Evolutionary conservation across 108 stramenopile genomes (phyloP).

Genomic region (Discostella pseudostelligera): DNA sequence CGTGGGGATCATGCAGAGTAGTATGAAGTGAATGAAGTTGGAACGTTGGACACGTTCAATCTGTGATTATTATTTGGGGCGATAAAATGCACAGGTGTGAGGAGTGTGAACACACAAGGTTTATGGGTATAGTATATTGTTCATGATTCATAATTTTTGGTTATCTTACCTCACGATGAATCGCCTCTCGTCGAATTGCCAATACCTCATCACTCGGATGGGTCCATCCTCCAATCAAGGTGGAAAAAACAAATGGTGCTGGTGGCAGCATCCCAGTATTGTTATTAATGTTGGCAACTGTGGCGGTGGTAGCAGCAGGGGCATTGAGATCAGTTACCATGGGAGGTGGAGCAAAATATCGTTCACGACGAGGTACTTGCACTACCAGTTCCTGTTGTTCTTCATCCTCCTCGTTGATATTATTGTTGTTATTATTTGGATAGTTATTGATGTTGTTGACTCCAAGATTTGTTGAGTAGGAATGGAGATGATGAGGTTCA

Average conservation of each 20-base stretch:
- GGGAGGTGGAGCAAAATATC: background rate
- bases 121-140: no score
- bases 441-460: no score
- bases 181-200: slow-evolving; percentile 25
- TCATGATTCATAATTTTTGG: no score
- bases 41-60: slow-evolving; percentile 73
- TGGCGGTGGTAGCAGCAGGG: background rate
- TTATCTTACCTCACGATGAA: slow-evolving; percentile 21
- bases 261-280: background rate
- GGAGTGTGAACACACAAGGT: no score
- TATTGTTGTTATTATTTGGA: background rate
- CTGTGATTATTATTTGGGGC: background rate
- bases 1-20: slow-evolving; percentile 81
- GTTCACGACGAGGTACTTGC: slow-evolving; percentile 16
- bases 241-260: background rate
- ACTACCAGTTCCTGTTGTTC: slow-evolving; percentile 37
- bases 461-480: no score
- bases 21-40: slow-evolving; percentile 73
- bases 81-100: background rate
- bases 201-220: slow-evolving; percentile 15
- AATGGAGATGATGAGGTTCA: no score
- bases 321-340: background rate
- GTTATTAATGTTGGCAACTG: slow-evolving; percentile 3
- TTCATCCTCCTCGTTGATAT: slow-evolving; percentile 8
- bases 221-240: no score